Base-by-base conservation (phyloP, 495 filamentous ascomycete genomes). In the Tetracladium setigerum region DNA sequence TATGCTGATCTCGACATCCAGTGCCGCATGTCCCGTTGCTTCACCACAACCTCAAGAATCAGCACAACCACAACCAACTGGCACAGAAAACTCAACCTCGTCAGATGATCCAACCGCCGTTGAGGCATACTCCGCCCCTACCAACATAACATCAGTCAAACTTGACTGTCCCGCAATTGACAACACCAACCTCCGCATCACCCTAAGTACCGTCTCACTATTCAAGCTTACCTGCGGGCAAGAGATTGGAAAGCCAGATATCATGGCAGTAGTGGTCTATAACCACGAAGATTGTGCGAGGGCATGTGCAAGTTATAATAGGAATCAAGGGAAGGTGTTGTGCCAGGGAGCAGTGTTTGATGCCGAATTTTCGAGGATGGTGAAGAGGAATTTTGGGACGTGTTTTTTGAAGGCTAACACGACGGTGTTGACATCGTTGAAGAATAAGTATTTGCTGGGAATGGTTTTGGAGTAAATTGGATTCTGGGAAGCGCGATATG, bases 281-380 rank as follows among this genome's bases (percentile, higher is more conserved):
- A 44, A 39, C 19, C 41, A 49, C 24, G 32, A 45, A 35, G 57
- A 59, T 38, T 59, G 57, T 31, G 35, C 50, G 33, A 24, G 42
- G 39, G 53, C 57, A 9, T 59, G 53, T 33, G 53, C 57, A 5
- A 35, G 42, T 7, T 49, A 56, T 44, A 59, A 59, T 30, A 18
- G 18, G n/a, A 51, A 47, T 44, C 31, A 13, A 11, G 46, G 36
- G 30, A 4, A 27, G 5, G 19, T 37, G 17, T 38, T 39, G 33
- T 59, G 57, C 36, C 35, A 9, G n/a, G 50, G 41, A n/a, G 39
- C 50, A 30, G 38, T 44, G 13, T 56, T 56, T 24, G 18, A 34
- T 33, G 27, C 33, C 13, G 22, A 53, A 33, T 44, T 54, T 18
- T 19, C 44, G 12, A 2, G 6, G 9, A 37, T 14, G 17, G 31